Base-by-base conservation (phyloP, 345 rosid genomes). In the Microthlaspi erraticum region DNA sequence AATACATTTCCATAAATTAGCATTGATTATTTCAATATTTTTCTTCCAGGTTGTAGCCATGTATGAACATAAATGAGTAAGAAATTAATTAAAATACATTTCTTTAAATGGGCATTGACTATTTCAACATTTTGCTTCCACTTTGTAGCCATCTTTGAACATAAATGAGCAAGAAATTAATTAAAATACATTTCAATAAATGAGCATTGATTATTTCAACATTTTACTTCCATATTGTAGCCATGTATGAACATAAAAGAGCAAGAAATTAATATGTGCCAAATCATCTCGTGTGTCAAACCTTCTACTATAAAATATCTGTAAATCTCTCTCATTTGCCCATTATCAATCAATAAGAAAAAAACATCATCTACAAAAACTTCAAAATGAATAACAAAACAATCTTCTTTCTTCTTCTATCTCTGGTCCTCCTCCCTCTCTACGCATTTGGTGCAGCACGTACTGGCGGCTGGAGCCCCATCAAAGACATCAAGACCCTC, bases 401-500 rank as follows among this genome's bases (percentile, higher is more conserved):
- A 2, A 10, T 43, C 20, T 52, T 52, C 38, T 10, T 17, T 19
- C 34, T 56, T 46, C 48, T 70, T 29, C 26, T 67, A 51, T 16
- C 52, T 5, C 69, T 54, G 56, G 0, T 51, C 32, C 37, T 64
- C 63, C 62, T 50, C 23, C 44, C 71, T 55, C 16, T 52, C 13
- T 48, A 72, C 50, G 62, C 55, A 0, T 75, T 29, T 42, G 38
- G 17, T 19, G 81, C 13, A 17, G 17, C 50, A 9, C 29, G 69
- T 37, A 6, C 37, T 1, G 89, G 89, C 1, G 82, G 84, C 0
- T 88, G 89, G 89, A 37, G 9, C 42, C 87, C 91, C 26, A 86
- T 88, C 46, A 64, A 57, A 68, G 34, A 83, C 62, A 39, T 60
- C 1, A 74, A 37, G 4, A 83, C 16, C 70, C 80, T 18, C 80